Conservation (phyloP, 2,329 filamentous ascomycete genomes). For the Lecanicillium sp. region DNA sequence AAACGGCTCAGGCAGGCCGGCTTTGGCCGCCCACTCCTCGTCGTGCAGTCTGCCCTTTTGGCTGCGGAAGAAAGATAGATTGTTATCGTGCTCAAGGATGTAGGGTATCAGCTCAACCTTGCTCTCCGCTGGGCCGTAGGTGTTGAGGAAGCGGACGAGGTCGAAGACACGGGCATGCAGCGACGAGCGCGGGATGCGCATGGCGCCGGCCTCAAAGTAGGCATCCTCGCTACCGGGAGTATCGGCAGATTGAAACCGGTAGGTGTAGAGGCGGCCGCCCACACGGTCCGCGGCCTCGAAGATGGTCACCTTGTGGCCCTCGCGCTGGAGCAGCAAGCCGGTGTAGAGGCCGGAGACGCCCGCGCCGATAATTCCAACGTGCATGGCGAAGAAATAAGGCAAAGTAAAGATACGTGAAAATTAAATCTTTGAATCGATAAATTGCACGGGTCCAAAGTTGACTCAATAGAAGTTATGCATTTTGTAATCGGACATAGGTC, state of each 20-base stretch:
- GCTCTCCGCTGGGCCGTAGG: not conserved
- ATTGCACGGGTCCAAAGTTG: too few species aligned
- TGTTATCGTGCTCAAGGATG: slow-evolving; percentile 11
- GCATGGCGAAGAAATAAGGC: not conserved
- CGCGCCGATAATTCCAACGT: slow-evolving; percentile 8
- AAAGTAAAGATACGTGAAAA: not conserved
- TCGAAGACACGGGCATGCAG: slow-evolving; percentile 7
- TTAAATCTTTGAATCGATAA: not conserved
- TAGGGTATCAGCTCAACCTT: slow-evolving; percentile 8
- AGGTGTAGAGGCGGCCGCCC: slow-evolving; percentile 7
- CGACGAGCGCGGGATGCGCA: slow-evolving; percentile 9
- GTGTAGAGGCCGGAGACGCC: slow-evolving; percentile 10
- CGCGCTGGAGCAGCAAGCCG: not conserved
- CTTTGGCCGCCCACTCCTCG: slow-evolving; percentile 1
- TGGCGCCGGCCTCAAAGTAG: slow-evolving; percentile 11
- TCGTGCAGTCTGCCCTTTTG: slow-evolving; percentile 2
- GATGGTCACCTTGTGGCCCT: slow-evolving; percentile 11
- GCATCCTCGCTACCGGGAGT: not conserved
- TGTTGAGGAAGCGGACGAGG: slow-evolving; percentile 8
- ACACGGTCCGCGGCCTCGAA: slow-evolving; percentile 8
- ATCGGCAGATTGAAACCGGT: not conserved
- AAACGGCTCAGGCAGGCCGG: not conserved
- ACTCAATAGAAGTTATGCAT: too few species aligned
- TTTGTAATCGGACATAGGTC: too few species aligned
- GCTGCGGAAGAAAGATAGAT: slow-evolving; percentile 6